These are phyloP conservation scores for Cladosporium sp. DNA, from an alignment of 2,329 filamentous ascomycete genomes.

Conservation along the genomic window DNA sequence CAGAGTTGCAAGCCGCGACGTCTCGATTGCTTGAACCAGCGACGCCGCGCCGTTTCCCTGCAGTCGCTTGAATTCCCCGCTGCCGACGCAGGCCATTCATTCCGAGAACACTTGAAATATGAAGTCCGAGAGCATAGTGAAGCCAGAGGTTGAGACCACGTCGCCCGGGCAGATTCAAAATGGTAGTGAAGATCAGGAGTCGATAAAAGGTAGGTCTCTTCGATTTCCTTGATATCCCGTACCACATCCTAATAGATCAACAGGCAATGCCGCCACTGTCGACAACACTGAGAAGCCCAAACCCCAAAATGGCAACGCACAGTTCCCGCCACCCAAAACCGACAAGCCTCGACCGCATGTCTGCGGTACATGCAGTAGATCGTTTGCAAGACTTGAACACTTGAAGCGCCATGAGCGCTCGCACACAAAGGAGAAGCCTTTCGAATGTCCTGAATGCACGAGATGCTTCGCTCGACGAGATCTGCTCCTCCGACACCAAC, in stretches of 20 bases:
- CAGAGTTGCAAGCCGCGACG: not conserved
- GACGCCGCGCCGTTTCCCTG: not conserved
- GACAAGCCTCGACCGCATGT: constrained; percentile 96
- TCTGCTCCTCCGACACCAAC: constrained; percentile 87
- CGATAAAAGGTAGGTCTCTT: constrained; percentile 18
- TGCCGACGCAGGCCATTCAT: not conserved
- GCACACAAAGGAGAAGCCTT: constrained; percentile 99
- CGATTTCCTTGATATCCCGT: not conserved
- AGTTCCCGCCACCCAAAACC: constrained; percentile 81
- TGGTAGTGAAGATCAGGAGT: constrained; percentile 14
- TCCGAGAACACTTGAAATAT: constrained; percentile 19
- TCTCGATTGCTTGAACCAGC: not conserved
- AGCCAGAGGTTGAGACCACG: constrained; percentile 24
- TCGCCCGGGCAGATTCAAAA: constrained; percentile 18
- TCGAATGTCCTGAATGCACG: constrained; percentile 91
- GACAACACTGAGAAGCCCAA: not conserved
- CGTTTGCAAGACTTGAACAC: constrained; percentile 92
- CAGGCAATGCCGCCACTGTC: constrained; percentile 18
- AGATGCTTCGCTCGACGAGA: constrained; percentile 94
- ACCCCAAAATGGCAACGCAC: not conserved
- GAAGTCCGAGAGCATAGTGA: constrained; percentile 22
- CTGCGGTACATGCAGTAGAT: constrained; percentile 84
- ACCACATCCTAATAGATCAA: not conserved
- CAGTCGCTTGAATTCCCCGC: not conserved
- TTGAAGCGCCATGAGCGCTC: constrained; percentile 95